phyloP scores from a whole-genome alignment of 2,329 filamentous ascomycete genomes.

The Emmonsia crescens region DNA sequence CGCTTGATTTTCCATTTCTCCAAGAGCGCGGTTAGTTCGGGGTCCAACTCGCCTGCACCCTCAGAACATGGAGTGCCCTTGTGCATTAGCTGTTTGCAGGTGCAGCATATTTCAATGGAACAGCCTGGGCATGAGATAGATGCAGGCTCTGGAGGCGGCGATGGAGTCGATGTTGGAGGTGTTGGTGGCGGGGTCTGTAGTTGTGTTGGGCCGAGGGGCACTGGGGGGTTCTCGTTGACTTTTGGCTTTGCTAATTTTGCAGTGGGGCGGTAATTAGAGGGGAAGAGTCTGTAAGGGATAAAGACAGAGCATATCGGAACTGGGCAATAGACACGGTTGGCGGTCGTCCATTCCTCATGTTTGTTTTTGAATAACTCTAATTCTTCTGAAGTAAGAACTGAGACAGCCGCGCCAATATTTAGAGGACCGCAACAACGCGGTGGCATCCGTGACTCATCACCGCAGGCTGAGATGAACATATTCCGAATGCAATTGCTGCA shows the following conservation, averaged over 20 bases:
- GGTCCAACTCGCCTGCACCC: conserved; percentile 26
- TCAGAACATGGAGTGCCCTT: conserved; percentile 22
- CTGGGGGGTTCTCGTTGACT: background rate
- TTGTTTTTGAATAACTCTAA: conserved; percentile 30
- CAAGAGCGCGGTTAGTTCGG: conserved; percentile 26
- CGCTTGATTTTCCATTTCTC: conserved; percentile 38
- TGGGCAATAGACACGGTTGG: conserved; percentile 40
- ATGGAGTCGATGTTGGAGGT: conserved; percentile 13
- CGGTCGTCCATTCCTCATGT: conserved; percentile 39
- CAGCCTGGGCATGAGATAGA: conserved; percentile 37
- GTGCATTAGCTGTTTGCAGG: conserved; percentile 36
- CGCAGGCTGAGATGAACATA: conserved; percentile 34
- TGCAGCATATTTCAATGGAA: conserved; percentile 31
- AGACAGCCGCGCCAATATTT: conserved; percentile 30
- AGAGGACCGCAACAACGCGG: conserved; percentile 37
- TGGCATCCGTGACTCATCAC: conserved; percentile 33
- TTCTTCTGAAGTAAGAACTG: conserved; percentile 27
- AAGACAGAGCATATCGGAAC: conserved; percentile 39
- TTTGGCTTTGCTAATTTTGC: background rate
- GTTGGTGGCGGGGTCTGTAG: conserved; percentile 4
- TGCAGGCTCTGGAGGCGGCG: background rate
- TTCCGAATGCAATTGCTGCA: conserved; percentile 11
- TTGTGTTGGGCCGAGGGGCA: conserved; percentile 5
- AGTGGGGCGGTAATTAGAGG: background rate
- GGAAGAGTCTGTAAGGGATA: conserved; percentile 29